Percentiles rank a stretch among this genome's conserved stretches.
phyloP scores from a whole-genome alignment of 1,284 basidiomycete species.

The Cutaneotrichosporon daszewskae region DNA sequence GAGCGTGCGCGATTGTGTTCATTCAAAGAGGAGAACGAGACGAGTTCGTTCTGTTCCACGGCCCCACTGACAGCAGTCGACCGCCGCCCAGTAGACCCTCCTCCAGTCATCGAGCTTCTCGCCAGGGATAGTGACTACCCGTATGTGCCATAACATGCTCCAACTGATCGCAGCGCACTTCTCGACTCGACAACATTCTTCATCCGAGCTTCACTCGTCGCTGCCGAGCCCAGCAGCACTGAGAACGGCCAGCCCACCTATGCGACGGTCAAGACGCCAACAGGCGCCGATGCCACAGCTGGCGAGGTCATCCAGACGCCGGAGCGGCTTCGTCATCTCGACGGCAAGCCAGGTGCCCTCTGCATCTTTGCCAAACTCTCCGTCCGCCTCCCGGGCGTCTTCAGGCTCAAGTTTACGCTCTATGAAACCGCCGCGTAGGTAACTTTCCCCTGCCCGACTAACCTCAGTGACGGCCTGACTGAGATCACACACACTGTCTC shows the following conservation, averaged over 20 bases:
- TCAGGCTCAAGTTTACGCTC: slow-evolving; percentile 43
- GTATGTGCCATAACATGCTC: background rate
- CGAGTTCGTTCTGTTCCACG: slow-evolving; percentile 35
- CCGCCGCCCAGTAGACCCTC: slow-evolving; percentile 47
- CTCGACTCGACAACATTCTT: slow-evolving; percentile 37
- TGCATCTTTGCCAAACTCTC: slow-evolving; percentile 48
- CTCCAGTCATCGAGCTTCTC: slow-evolving; percentile 42
- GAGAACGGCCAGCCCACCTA: slow-evolving; percentile 19
- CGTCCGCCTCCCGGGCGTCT: slow-evolving; percentile 45
- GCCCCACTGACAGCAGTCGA: slow-evolving; percentile 28
- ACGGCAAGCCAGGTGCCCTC: slow-evolving; percentile 36
- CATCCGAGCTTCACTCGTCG: slow-evolving; percentile 39
- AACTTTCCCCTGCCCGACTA: background rate
- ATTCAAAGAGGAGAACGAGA: slow-evolving; percentile 50
- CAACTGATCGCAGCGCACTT: slow-evolving; percentile 18
- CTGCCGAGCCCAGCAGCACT: slow-evolving; percentile 5
- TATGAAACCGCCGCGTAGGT: slow-evolving; percentile 45
- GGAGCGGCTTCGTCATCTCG: slow-evolving; percentile 40
- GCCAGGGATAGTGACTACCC: slow-evolving; percentile 15
- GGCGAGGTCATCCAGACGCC: slow-evolving; percentile 47
- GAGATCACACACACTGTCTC: slow-evolving; percentile 40
- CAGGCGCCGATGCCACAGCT: slow-evolving; percentile 44
- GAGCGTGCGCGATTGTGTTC: slow-evolving; percentile 46
- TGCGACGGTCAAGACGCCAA: slow-evolving; percentile 37
- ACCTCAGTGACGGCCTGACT: slow-evolving; percentile 25